A percentile compares a stretch with the other conserved stretches of the same genome.
phyloP scores from a whole-genome alignment of 2,329 filamentous ascomycete species.

The Chrysoporthe puriensis region DNA sequence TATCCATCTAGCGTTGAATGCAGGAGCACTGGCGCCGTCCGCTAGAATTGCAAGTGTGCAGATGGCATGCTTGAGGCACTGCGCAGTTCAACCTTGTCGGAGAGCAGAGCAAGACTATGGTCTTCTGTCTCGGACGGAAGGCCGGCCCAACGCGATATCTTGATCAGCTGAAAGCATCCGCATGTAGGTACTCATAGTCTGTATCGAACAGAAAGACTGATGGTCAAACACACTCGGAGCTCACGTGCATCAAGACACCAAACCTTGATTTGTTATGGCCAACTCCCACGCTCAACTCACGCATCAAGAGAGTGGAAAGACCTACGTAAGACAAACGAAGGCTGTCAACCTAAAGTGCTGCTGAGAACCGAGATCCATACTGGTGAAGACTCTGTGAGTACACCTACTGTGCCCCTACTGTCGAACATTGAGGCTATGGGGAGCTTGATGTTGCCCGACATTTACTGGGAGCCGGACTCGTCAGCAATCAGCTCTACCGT shows the following conservation, averaged over 20 bases:
- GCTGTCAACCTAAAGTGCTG: neutral
- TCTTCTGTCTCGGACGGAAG: neutral
- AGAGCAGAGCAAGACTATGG: neutral
- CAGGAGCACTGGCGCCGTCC: neutral
- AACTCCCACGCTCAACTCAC: neutral
- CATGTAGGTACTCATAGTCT: neutral
- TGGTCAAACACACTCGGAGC: neutral
- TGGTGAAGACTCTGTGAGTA: neutral
- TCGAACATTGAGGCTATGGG: neutral
- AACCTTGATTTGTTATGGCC: neutral
- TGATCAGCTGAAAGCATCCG: neutral
- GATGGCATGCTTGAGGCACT: neutral
- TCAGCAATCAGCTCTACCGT: conserved; percentile 15
- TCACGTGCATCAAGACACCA: neutral
- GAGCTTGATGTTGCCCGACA: neutral
- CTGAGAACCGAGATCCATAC: neutral
- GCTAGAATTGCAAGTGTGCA: neutral
- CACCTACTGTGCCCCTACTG: neutral
- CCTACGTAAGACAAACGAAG: neutral
- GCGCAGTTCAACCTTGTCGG: neutral
- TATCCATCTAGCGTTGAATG: neutral
- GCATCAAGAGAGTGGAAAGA: neutral
- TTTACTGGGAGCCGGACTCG: conserved; percentile 1
- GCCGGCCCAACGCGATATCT: neutral
- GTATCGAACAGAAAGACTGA: neutral